Evolutionary conservation across 2,329 filamentous ascomycete genomes (phyloP).

Genomic region (Aspergillus udagawae): DNA sequence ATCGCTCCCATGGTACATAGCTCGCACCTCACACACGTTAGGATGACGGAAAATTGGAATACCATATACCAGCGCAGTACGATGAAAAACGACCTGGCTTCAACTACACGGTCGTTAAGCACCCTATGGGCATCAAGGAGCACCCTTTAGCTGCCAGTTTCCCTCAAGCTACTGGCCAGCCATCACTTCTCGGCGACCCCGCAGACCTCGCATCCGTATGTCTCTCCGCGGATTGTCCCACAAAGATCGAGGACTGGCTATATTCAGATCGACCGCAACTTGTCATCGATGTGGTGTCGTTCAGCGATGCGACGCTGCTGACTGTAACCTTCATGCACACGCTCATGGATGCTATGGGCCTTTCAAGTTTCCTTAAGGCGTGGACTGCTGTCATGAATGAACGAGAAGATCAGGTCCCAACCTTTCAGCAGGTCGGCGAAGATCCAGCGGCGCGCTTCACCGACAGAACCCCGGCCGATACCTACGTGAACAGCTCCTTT

Average conservation of each 20-base stretch:
- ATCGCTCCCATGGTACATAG: not conserved
- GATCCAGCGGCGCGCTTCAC: conserved; percentile 32
- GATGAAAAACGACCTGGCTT: conserved; percentile 38
- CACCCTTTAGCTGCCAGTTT: conserved; percentile 41
- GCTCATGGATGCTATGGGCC: conserved; percentile 46
- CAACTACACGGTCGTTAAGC: conserved; percentile 34
- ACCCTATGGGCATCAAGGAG: conserved; percentile 36
- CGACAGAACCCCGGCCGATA: not conserved
- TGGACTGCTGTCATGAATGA: conserved; percentile 48
- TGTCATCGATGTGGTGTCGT: conserved; percentile 46
- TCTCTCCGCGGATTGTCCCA: too few relatives aligned
- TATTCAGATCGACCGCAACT: conserved; percentile 45
- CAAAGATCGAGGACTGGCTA: conserved; percentile 37
- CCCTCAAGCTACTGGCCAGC: conserved; percentile 29
- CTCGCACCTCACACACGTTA: conserved; percentile 3
- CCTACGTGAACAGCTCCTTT: not conserved
- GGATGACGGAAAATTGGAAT: conserved; percentile 31
- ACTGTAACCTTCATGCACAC: conserved; percentile 47
- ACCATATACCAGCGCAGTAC: conserved; percentile 39
- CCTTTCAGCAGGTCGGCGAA: conserved; percentile 30
- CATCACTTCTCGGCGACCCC: conserved; percentile 26
- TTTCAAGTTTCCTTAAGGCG: conserved; percentile 38
- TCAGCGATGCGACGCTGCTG: conserved; percentile 49
- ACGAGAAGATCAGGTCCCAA: conserved; percentile 39
- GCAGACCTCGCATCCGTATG: conserved; percentile 16